These are phyloP conservation scores for Zoysia pacifica DNA, from an alignment of 176 grass and related monocot genomes.

Conservation along the genomic window DNA sequence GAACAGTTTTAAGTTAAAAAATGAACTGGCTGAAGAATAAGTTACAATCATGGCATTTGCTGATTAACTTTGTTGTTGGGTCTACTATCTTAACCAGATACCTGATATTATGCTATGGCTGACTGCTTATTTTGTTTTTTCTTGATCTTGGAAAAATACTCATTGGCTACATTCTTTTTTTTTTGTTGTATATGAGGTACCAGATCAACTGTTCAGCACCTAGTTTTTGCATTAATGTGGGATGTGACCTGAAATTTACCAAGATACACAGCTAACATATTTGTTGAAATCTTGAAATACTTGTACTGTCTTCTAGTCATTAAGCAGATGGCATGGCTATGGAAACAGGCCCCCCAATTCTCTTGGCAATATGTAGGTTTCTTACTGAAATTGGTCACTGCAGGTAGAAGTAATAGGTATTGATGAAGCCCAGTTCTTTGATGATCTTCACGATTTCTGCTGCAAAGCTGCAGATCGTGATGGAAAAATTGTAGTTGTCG, in stretches of 20 bases:
- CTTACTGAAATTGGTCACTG: constrained; percentile 21
- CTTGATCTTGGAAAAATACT: neutral
- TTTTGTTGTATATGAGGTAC: neutral
- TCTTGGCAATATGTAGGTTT: neutral
- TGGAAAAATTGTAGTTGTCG: constrained; percentile 81
- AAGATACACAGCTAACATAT: neutral
- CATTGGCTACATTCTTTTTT: constrained; percentile 1
- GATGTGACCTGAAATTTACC: neutral
- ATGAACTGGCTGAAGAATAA: neutral
- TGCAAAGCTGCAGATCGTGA: constrained; percentile 79
- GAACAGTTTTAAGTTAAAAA: neutral
- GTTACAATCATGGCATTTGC: neutral
- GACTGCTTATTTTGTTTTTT: neutral
- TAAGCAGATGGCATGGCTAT: neutral
- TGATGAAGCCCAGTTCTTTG: constrained; percentile 97
- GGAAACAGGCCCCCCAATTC: neutral
- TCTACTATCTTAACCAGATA: neutral
- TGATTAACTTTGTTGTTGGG: neutral
- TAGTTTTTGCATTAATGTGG: neutral
- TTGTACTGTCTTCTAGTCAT: neutral
- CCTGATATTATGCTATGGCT: neutral
- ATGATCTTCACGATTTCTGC: constrained; percentile 84
- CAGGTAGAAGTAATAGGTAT: constrained; percentile 97
- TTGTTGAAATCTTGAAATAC: neutral
- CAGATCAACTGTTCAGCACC: neutral